Evolutionary conservation across 768 basidiomycete species (phyloP).

Genomic region (Suillus ampliporus): DNA sequence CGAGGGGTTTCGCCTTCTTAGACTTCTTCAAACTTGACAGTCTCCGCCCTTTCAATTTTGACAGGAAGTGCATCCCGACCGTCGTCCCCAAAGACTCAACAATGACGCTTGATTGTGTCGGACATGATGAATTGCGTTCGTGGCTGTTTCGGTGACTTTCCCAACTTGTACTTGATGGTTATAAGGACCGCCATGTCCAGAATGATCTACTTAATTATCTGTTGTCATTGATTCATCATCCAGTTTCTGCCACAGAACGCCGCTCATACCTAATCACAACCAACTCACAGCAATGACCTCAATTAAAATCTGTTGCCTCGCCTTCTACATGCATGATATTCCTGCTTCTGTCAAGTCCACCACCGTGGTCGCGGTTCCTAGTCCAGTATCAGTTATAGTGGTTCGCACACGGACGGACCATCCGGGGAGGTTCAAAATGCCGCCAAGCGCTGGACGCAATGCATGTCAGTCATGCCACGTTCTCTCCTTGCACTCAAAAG

Average conservation of each 20-base stretch:
- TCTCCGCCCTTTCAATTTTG: background rate
- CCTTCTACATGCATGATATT: background rate
- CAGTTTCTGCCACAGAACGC: background rate
- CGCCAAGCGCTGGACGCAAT: background rate
- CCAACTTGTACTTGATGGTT: too few relatives aligned
- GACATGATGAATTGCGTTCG: background rate
- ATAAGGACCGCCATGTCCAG: too few relatives aligned
- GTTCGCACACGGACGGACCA: background rate
- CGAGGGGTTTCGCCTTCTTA: background rate
- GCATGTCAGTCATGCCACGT: conserved; percentile 2
- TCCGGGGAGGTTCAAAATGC: background rate
- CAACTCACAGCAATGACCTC: background rate
- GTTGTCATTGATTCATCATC: background rate
- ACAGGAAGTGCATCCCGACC: background rate
- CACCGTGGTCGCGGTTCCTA: too few relatives aligned
- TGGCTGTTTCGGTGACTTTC: too few relatives aligned
- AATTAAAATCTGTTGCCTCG: background rate
- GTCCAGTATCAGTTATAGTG: background rate
- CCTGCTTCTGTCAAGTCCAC: background rate
- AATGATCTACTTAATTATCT: too few relatives aligned
- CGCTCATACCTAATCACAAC: background rate
- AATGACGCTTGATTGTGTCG: background rate
- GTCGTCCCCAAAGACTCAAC: background rate
- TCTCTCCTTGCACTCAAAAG: background rate
- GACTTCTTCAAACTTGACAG: background rate